phyloP scores from a whole-genome alignment of 2,329 filamentous ascomycete species.

The Ceratocystiopsis sp. region DNA sequence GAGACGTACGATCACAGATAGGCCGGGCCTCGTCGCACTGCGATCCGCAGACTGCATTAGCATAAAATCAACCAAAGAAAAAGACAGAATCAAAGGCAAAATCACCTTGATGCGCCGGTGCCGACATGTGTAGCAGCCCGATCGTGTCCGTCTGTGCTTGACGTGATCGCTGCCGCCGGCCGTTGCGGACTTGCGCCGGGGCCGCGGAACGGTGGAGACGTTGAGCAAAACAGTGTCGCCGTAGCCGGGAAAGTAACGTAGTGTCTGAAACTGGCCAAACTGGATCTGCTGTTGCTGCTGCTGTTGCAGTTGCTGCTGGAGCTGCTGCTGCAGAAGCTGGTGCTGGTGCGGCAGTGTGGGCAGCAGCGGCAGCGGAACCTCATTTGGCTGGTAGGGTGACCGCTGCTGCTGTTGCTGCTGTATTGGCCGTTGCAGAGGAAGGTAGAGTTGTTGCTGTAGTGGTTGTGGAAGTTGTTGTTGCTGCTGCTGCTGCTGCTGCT shows the following conservation, averaged over 20 bases:
- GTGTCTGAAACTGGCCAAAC: conserved; percentile 23
- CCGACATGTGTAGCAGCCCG: conserved; percentile 84
- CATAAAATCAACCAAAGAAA: too few relatives aligned
- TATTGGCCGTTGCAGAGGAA: too few relatives aligned
- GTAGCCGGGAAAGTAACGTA: conserved; percentile 33
- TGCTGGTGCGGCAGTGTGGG: too few relatives aligned
- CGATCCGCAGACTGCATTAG: too few relatives aligned
- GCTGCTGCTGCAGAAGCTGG: too few relatives aligned
- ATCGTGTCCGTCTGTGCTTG: conserved; percentile 85
- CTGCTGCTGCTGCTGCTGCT: conserved; percentile 2
- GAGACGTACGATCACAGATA: conserved; percentile 54
- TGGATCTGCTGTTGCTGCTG: background rate
- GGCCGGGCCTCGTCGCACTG: conserved; percentile 78
- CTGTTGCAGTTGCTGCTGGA: background rate
- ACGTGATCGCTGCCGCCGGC: conserved; percentile 44
- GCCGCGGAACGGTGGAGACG: conserved; percentile 29
- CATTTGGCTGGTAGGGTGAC: too few relatives aligned
- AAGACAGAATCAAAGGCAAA: too few relatives aligned
- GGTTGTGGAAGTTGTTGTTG: background rate
- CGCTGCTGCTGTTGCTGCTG: too few relatives aligned
- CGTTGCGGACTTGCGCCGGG: conserved; percentile 32
- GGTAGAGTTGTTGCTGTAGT: background rate
- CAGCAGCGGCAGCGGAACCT: too few relatives aligned
- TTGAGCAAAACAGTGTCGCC: conserved; percentile 31
- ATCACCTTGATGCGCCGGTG: conserved; percentile 57